Evolutionary conservation across 192 early-diverging fungal genomes (phyloP).

Genomic region (Fimicolochytrium jonesii): DNA sequence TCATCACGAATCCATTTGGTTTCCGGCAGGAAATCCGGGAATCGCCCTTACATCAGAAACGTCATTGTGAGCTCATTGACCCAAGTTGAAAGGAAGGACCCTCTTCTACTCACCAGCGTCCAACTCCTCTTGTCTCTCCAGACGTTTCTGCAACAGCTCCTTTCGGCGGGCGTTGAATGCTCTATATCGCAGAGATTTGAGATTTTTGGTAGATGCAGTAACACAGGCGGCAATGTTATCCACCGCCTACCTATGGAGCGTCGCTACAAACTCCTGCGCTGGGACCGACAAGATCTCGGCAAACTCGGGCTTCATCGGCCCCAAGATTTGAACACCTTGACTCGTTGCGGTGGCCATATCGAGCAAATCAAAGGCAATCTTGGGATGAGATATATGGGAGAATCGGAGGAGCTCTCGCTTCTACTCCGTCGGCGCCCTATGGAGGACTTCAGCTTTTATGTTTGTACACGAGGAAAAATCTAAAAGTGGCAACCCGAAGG

Average conservation of each 20-base stretch:
- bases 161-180: conserved; percentile 88
- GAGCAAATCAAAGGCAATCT: too few relatives aligned
- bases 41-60: conserved; percentile 2
- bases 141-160: conserved; percentile 73
- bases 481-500: too few relatives aligned
- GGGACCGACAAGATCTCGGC: conserved; percentile 73
- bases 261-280: conserved; percentile 80
- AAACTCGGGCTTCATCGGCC: conserved; percentile 39
- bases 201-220: too few relatives aligned
- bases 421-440: too few relatives aligned
- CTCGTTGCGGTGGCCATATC: conserved; percentile 15
- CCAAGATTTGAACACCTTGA: conserved; percentile 34
- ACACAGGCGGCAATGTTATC: not conserved
- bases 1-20: conserved; percentile 88
- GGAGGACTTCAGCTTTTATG: too few relatives aligned
- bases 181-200: too few relatives aligned
- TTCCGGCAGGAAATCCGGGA: conserved; percentile 90
- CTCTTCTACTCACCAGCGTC: conserved; percentile 56
- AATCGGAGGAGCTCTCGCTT: too few relatives aligned
- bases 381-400: too few relatives aligned
- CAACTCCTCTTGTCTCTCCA: conserved; percentile 71
- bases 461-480: too few relatives aligned
- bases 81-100: not conserved
- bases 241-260: conserved; percentile 63
- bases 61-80: not conserved